Percentiles rank a stretch among this genome's conserved stretches.
Conservation (phyloP, 2,329 filamentous ascomycete genomes). For the Sporothrix pseudoabietina region DNA sequence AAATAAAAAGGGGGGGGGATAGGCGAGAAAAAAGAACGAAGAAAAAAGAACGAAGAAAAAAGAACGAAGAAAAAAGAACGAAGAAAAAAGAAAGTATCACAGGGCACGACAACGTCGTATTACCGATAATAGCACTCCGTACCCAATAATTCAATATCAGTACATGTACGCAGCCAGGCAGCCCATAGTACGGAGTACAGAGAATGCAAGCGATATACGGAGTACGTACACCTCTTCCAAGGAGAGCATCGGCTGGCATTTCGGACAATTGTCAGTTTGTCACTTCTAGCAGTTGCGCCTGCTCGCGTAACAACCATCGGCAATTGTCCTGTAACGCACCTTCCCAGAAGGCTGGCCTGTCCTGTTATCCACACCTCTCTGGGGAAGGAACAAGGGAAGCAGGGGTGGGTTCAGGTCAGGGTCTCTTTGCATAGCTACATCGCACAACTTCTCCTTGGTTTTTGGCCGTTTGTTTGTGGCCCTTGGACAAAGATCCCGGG, state of each 20-base stretch:
- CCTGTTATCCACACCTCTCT: background rate
- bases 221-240: background rate
- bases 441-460: background rate
- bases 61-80: background rate
- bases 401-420: background rate
- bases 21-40: background rate
- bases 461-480: background rate
- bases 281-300: background rate
- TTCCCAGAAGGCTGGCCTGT: background rate
- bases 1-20: no score
- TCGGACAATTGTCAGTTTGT: background rate
- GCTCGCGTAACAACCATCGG: background rate
- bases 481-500: background rate
- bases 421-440: background rate
- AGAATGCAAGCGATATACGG: background rate
- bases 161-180: no score
- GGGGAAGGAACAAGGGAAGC: background rate
- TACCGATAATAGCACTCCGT: background rate
- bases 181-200: background rate
- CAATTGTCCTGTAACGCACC: background rate
- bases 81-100: background rate
- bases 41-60: background rate
- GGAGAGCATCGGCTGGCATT: background rate
- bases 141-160: no score
- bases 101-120: background rate